Base-by-base conservation (phyloP, 805 yeast genomes). In the Wickerhamiella spandovensis region DNA sequence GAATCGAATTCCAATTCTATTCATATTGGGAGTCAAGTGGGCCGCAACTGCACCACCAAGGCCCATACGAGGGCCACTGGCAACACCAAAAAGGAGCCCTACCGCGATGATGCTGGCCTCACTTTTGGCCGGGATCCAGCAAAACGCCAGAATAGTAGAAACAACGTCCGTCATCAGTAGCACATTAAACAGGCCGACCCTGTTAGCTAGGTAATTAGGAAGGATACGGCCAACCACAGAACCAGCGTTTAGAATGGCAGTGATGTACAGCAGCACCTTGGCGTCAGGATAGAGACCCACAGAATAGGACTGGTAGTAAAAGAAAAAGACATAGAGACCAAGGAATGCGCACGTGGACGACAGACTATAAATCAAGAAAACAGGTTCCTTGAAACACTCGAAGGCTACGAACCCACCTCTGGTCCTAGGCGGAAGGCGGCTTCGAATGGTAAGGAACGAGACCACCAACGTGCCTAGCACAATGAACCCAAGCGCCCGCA, bases 181-280 rank as follows among this genome's bases (percentile, higher is more conserved):
- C 5, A 32, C 43, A 37, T 46, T 46, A 18, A 28, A 37, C 5
- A 18, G 32, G 13, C 48, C 48, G 23, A 55, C 20, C 8, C 54
- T 58, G 57, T 75, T 81, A 18, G 76, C 78, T 7, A 70, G 21
- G 41, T 64, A 56, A 1, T 79, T 79, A 43, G 79, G 71, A 4
- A 65, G 47, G 2, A 78, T 67, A 38, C 84, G 65, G 4, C 82
- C 83, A 22, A 76, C 56, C 1, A 70, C 60, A 47, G 79, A 61
- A 2, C 63, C 68, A 3, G 67, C 68, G 43, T 65, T 67, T 64
- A 63, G 23, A n/a, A n/a, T n/a, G n/a, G n/a, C n/a, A n/a, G n/a
- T n/a, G n/a, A n/a, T n/a, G n/a, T n/a, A n/a, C n/a, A 53, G 50
- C 12, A 58, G 60, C 5, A 60, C 43, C 8, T 49, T 30, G 17